These are phyloP conservation scores for Mycena kentingensis DNA, from an alignment of 768 basidiomycete species.

Conservation along the genomic window DNA sequence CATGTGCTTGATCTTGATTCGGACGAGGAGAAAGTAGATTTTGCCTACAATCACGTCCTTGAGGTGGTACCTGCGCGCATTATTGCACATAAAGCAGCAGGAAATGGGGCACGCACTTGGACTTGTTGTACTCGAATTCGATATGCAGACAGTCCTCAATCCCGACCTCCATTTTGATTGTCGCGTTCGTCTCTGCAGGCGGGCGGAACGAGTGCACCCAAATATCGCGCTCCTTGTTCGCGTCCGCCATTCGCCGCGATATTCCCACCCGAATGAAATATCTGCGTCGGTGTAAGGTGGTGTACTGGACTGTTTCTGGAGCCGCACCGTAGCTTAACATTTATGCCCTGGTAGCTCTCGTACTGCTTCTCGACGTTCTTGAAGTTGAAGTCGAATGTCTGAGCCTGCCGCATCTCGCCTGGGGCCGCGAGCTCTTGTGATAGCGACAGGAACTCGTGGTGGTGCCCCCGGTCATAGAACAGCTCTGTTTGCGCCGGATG, in stretches of 20 bases:
- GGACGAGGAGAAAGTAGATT: constrained; percentile 97
- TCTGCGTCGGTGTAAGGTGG: constrained; percentile 42
- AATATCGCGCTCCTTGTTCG: constrained; percentile 87
- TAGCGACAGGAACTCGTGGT: constrained; percentile 95
- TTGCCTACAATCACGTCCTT: constrained; percentile 99
- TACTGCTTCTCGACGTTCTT: constrained; percentile 99
- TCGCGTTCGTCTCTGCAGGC: constrained; percentile 97
- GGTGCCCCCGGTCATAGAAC: constrained; percentile 97
- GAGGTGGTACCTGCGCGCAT: constrained; percentile 80
- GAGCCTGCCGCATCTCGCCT: constrained; percentile 96
- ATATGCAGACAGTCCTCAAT: constrained; percentile 99
- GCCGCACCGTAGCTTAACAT: constrained; percentile 90
- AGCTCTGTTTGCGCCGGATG: constrained; percentile 63
- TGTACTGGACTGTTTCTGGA: background rate
- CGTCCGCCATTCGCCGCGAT: constrained; percentile 90
- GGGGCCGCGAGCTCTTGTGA: constrained; percentile 94
- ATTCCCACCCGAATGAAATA: constrained; percentile 93
- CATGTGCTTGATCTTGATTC: constrained; percentile 99
- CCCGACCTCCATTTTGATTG: constrained; percentile 99
- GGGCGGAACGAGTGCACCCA: constrained; percentile 99
- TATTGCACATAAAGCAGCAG: background rate
- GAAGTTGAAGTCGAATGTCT: constrained; percentile 95
- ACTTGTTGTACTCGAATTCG: constrained; percentile 99
- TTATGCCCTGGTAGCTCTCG: constrained; percentile 97
- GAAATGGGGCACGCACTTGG: constrained; percentile 65